Conservation (phyloP, 2,329 filamentous ascomycete species). For the Dactylellina sp. region DNA sequence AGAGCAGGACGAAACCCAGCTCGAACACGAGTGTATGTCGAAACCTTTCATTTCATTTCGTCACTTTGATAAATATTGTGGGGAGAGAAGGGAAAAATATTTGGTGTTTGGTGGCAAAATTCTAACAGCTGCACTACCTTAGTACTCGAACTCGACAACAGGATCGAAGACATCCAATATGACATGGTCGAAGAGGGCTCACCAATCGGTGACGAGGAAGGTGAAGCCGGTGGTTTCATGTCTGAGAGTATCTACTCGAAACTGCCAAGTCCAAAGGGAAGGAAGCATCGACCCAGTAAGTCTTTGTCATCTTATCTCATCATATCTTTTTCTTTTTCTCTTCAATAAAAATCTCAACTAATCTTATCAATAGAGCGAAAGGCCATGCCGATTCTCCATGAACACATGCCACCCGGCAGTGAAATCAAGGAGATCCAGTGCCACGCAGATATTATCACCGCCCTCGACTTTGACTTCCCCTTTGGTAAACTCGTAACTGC, state of each 20-base stretch:
- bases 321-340: neutral
- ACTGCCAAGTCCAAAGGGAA: slow-evolving; percentile 72
- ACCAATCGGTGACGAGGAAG: slow-evolving; percentile 67
- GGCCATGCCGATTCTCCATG: slow-evolving; percentile 94
- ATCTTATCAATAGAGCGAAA: slow-evolving; percentile 67
- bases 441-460: slow-evolving; percentile 87
- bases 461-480: slow-evolving; percentile 95
- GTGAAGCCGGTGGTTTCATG: slow-evolving; percentile 78
- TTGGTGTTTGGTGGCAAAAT: too few species aligned
- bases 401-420: slow-evolving; percentile 91
- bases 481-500: slow-evolving; percentile 95
- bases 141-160: slow-evolving; percentile 72
- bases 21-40: slow-evolving; percentile 85
- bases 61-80: neutral
- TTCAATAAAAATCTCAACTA: too few species aligned
- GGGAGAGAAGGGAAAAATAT: too few species aligned
- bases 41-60: slow-evolving; percentile 4
- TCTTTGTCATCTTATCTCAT: neutral
- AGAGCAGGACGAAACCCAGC: slow-evolving; percentile 87
- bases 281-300: slow-evolving; percentile 66
- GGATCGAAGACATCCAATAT: slow-evolving; percentile 73
- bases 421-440: slow-evolving; percentile 88
- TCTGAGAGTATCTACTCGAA: slow-evolving; percentile 98
- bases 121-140: slow-evolving; percentile 16
- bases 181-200: slow-evolving; percentile 65